Evolutionary conservation across 805 yeast genomes (phyloP).

Genomic region (Schizosaccharomyces japonicus): DNA sequence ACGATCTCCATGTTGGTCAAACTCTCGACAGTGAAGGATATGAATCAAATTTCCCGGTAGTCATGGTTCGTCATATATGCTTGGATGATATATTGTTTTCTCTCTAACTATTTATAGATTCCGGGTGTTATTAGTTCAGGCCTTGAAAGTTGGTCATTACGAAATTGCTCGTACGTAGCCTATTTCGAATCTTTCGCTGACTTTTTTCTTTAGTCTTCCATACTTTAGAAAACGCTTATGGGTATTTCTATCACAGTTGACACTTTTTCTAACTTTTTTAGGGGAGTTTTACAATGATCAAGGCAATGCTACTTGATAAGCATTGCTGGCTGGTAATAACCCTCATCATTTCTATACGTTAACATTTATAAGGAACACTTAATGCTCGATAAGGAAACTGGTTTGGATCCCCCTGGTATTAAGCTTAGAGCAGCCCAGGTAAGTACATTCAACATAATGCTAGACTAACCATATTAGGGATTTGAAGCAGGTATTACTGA

Average conservation of each 20-base stretch:
- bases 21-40: slow-evolving; percentile 30
- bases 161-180: slow-evolving; percentile 33
- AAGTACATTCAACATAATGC: slow-evolving; percentile 36
- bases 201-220: slow-evolving; percentile 18
- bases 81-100: not conserved
- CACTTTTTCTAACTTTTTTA: not conserved
- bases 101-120: too few species aligned
- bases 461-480: not conserved
- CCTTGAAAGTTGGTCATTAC: slow-evolving; percentile 75
- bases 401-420: slow-evolving; percentile 70
- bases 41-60: slow-evolving; percentile 46
- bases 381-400: slow-evolving; percentile 72
- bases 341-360: not conserved
- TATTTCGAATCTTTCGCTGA: not conserved
- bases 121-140: slow-evolving; percentile 96
- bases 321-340: slow-evolving; percentile 72
- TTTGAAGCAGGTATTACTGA: not conserved
- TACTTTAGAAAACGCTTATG: slow-evolving; percentile 82
- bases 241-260: not conserved
- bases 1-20: slow-evolving; percentile 72
- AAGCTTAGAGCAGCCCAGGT: slow-evolving; percentile 82
- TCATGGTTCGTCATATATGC: slow-evolving; percentile 21
- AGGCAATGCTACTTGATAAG: slow-evolving; percentile 78
- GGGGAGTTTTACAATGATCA: slow-evolving; percentile 92
- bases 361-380: slow-evolving; percentile 14